Conservation (phyloP, 225 moss, liverwort and hornwort genomes). For the Pseudisothecium myosuroides region DNA sequence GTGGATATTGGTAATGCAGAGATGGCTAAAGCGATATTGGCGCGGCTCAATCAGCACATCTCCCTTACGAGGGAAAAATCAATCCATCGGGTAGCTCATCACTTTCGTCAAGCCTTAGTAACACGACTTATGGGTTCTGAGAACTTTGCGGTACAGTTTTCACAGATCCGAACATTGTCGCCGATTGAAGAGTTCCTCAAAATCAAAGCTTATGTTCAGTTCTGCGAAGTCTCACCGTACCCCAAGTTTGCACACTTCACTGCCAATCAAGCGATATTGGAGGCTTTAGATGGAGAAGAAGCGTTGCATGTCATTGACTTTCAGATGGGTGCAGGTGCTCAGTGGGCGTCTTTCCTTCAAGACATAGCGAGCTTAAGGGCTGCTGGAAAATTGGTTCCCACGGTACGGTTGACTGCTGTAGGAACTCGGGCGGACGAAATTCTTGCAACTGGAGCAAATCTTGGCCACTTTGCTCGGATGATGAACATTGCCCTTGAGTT, state of each 20-base stretch:
- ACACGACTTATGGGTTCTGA: conserved; percentile 14
- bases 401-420: conserved; percentile 32
- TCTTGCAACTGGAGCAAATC: conserved; percentile 35
- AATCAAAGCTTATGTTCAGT: conserved; percentile 31
- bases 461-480: conserved; percentile 29
- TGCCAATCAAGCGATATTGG: conserved; percentile 50
- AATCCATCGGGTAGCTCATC: conserved; percentile 44
- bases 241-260: conserved; percentile 54
- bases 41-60: conserved; percentile 62
- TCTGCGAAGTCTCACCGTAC: conserved; percentile 48
- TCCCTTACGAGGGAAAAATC: conserved; percentile 31
- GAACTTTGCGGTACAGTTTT: conserved; percentile 2
- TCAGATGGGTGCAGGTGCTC: conserved; percentile 46
- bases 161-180: conserved; percentile 1
- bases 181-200: conserved; percentile 29
- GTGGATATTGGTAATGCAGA: conserved; percentile 43
- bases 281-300: conserved; percentile 38
- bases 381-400: conserved; percentile 12
- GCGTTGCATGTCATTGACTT: conserved; percentile 46
- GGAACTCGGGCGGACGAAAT: conserved; percentile 28
- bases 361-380: conserved; percentile 31
- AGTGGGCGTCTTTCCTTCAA: conserved; percentile 56
- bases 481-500: conserved; percentile 39
- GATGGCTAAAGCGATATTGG: conserved; percentile 55
- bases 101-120: conserved; percentile 38